Percentiles rank a stretch among this genome's conserved stretches.
phyloP scores from a whole-genome alignment of 257 asterid genomes.

The Marsdenia floribunda region DNA sequence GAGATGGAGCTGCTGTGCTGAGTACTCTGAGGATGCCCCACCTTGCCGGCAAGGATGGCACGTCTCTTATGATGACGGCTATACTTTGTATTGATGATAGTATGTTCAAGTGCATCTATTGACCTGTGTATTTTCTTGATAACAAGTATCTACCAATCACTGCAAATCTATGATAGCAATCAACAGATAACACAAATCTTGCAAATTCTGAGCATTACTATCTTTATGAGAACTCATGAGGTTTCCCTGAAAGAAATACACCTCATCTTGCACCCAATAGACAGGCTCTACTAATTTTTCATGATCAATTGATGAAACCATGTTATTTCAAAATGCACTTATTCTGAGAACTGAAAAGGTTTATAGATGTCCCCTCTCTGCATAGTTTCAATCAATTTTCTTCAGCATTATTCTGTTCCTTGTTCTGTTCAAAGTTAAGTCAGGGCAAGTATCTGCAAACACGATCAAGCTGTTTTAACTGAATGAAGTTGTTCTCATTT shows the following conservation, averaged over 20 bases:
- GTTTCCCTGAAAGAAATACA: neutral
- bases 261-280: neutral
- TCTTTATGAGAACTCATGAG: neutral
- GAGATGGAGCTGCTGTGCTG: slow-evolving; percentile 73
- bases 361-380: neutral
- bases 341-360: neutral
- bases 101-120: neutral
- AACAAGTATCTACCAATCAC: neutral
- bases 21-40: slow-evolving; percentile 44
- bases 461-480: neutral
- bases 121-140: neutral
- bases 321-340: neutral
- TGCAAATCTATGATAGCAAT: neutral
- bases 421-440: neutral
- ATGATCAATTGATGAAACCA: neutral
- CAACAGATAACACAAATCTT: neutral
- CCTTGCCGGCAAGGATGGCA: slow-evolving; percentile 58
- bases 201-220: neutral
- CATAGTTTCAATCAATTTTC: neutral
- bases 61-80: slow-evolving; percentile 56
- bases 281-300: neutral
- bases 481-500: neutral
- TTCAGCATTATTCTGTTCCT: neutral
- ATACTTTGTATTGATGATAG: slow-evolving; percentile 30
- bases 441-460: neutral